Percentiles rank a stretch among this genome's conserved stretches.
phyloP scores from a whole-genome alignment of 2,329 filamentous ascomycete species.

The Fusarium sp. region DNA sequence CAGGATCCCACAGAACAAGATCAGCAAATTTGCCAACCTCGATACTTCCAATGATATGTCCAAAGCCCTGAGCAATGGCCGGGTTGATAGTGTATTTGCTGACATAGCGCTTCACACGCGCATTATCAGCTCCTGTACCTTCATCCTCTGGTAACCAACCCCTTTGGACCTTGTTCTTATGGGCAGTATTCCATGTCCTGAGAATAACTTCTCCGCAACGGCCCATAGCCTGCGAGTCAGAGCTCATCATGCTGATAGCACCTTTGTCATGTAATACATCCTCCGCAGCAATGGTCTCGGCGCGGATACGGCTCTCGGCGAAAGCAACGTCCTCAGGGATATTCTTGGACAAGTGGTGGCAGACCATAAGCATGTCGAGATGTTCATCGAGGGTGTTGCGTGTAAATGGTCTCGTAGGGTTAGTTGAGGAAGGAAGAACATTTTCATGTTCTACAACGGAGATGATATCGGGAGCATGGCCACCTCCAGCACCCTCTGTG shows the following conservation, averaged over 20 bases:
- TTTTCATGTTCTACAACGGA: conserved; percentile 89
- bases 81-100: conserved; percentile 98
- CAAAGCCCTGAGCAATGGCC: conserved; percentile 90
- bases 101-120: conserved; percentile 90
- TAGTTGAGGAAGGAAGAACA: conserved; percentile 90
- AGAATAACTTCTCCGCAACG: conserved; percentile 93
- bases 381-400: conserved; percentile 95
- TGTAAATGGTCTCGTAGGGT: conserved; percentile 91
- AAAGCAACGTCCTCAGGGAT: conserved; percentile 97
- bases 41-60: conserved; percentile 85
- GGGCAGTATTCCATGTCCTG: conserved; percentile 95
- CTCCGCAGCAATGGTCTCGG: conserved; percentile 96
- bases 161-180: conserved; percentile 94
- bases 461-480: conserved; percentile 96
- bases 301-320: conserved; percentile 92
- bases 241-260: conserved; percentile 97
- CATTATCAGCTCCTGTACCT: conserved; percentile 86
- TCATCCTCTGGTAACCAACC: conserved; percentile 82
- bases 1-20: conserved; percentile 86
- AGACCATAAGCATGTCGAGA: conserved; percentile 98
- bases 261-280: conserved; percentile 95
- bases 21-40: conserved; percentile 93
- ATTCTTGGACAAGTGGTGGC: conserved; percentile 91
- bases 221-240: conserved; percentile 96
- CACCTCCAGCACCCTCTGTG: conserved; percentile 93